Conservation (phyloP, 2,329 filamentous ascomycete genomes). For the Clonostachys solani region DNA sequence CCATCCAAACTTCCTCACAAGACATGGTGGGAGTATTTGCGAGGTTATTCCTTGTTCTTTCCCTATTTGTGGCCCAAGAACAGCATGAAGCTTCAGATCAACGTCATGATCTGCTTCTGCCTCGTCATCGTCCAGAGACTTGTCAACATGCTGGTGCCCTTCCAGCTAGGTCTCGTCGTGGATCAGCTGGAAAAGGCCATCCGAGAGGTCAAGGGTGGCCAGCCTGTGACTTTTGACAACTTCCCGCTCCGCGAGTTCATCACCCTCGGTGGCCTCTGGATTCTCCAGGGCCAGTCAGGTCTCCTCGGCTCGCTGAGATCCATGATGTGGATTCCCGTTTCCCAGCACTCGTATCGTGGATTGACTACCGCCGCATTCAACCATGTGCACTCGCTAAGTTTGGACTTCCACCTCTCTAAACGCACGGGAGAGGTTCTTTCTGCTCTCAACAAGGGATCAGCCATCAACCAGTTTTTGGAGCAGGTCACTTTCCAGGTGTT, state of each 20-base stretch:
- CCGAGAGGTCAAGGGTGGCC: constrained; percentile 38
- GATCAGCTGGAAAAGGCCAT: constrained; percentile 56
- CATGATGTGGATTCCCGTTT: constrained; percentile 91
- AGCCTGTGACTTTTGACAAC: constrained; percentile 22
- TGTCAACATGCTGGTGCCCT: constrained; percentile 82
- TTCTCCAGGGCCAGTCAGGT: constrained; percentile 86
- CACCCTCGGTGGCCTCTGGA: constrained; percentile 62
- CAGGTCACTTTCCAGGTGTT: constrained; percentile 94
- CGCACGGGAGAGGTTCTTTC: constrained; percentile 95
- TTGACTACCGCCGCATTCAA: constrained; percentile 94
- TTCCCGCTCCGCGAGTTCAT: constrained; percentile 28
- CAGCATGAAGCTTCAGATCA: constrained; percentile 64
- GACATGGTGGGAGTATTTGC: constrained; percentile 94
- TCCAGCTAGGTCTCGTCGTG: constrained; percentile 78
- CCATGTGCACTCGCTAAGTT: constrained; percentile 89
- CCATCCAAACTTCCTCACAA: constrained; percentile 81
- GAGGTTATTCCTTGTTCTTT: constrained; percentile 90
- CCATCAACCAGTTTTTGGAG: constrained; percentile 95
- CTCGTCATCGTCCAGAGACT: constrained; percentile 77
- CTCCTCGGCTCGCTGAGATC: constrained; percentile 78
- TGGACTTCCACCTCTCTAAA: constrained; percentile 96
- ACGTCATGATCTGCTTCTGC: constrained; percentile 77
- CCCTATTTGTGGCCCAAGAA: constrained; percentile 95
- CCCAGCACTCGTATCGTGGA: constrained; percentile 93
- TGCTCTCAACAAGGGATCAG: constrained; percentile 90